Evolutionary conservation across 2,329 filamentous ascomycete species (phyloP), one percentile per base, ranked within the genome.

Genomic region (Lasiodiplodia gonubiensis): DNA sequence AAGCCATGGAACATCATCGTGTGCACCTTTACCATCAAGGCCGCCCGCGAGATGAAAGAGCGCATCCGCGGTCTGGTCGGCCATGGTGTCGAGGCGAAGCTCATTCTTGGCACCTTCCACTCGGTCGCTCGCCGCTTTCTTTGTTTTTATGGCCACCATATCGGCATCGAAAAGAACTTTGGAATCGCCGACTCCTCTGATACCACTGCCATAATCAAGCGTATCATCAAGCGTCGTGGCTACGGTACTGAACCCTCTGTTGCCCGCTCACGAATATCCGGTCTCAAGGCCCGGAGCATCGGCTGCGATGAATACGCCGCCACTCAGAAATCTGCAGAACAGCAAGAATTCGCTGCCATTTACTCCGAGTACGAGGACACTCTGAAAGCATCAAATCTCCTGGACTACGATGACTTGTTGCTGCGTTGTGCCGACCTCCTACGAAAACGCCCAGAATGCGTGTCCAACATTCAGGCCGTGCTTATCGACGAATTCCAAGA

Each of bases 401-500:
- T 99, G 4, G 94, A 99, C 78, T 99, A 97, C 73, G 95, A 99
- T 73, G 95, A 99, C 76, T 85, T 99, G 25, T 85, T 99, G 5
- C 84, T 97, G 16, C 88, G 89, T 72, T 97, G 94, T 71, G 90
- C 92, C 10, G 89, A 96, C 68, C 85, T 99, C 12, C 85, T 99
- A 23, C 86, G 85, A 68, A 82, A 84, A 23, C 86, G 92, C 71
- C 92, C 94, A 0, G 83, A 87, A 16, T 97, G 94, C 73, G 94
- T 97, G 3, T 90, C 90, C 16, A 97, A 97, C 72, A 89, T 99
- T 21, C 89, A 97, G 77, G 88, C 92, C 0, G 93, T 98, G 7
- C 84, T 99, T 54, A 96, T 99, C 70, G 94, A 99, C 76, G 94
- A 99, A 76, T 99, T 97, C 70, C 94, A 99, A 79, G 94, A 99